Evolutionary conservation across 2,329 filamentous ascomycete species (phyloP).

Genomic region (Fusarium penzigii): DNA sequence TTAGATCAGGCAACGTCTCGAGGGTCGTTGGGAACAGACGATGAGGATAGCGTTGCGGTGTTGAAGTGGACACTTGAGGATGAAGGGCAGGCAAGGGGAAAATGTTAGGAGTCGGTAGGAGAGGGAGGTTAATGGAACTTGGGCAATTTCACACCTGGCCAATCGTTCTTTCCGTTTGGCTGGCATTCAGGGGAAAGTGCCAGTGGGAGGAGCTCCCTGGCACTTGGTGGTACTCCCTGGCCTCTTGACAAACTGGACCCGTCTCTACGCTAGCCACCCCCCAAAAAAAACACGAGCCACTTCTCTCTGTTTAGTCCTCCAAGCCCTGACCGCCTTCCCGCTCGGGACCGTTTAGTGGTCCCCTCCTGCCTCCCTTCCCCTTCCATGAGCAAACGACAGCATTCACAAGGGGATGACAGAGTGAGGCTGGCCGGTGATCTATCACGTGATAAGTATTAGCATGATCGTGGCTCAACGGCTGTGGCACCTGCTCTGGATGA

Average conservation of each 20-base stretch:
- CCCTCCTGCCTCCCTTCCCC: conserved; percentile 14
- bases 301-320: conserved; percentile 21
- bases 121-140: conserved; percentile 30
- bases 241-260: not conserved
- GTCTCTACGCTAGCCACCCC: not conserved
- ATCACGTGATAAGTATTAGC: conserved; percentile 13
- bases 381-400: conserved; percentile 8
- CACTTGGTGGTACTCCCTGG: conserved; percentile 5
- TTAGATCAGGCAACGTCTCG: conserved; percentile 24
- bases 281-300: conserved; percentile 6
- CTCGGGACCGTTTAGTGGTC: conserved; percentile 21
- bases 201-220: conserved; percentile 16
- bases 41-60: conserved; percentile 26
- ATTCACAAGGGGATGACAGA: conserved; percentile 14
- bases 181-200: conserved; percentile 31
- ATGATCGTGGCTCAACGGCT: not conserved
- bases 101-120: conserved; percentile 35
- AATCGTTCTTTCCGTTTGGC: conserved; percentile 32
- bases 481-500: not conserved
- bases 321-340: conserved; percentile 29
- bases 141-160: conserved; percentile 36
- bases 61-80: conserved; percentile 30
- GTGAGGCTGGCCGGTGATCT: conserved; percentile 16
- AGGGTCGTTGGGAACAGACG: conserved; percentile 16
- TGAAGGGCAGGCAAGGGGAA: conserved; percentile 29